phyloP scores from a whole-genome alignment of 2,329 filamentous ascomycete genomes.

The Fusarium caatingaense region DNA sequence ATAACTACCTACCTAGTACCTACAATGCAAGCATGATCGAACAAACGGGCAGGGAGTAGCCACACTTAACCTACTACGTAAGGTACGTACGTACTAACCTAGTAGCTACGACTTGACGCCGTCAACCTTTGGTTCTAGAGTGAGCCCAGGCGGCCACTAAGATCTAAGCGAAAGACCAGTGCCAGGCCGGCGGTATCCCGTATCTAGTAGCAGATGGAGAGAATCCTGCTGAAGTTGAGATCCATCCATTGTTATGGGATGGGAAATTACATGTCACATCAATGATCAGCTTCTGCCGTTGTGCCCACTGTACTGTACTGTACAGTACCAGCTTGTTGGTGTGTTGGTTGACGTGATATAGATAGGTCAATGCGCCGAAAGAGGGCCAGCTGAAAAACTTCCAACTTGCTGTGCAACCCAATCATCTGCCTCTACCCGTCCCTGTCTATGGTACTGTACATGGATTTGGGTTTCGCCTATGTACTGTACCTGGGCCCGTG shows the following conservation, averaged over 20 bases:
- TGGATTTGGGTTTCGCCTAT: background rate
- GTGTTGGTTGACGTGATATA: constrained; percentile 5
- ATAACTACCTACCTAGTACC: too few species aligned
- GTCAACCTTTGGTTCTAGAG: constrained; percentile 1
- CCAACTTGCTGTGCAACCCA: constrained; percentile 5
- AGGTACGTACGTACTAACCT: background rate
- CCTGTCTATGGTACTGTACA: background rate
- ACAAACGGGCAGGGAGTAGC: constrained; percentile 15
- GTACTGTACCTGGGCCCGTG: constrained; percentile 23
- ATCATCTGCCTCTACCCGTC: background rate
- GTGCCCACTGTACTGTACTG: background rate
- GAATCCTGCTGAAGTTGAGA: background rate
- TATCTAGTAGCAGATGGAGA: constrained; percentile 23
- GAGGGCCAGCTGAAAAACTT: constrained; percentile 14
- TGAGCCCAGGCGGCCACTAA: constrained; percentile 30
- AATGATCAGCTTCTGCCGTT: constrained; percentile 16
- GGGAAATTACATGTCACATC: constrained; percentile 2
- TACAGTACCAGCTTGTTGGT: constrained; percentile 4
- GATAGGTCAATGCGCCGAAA: constrained; percentile 5
- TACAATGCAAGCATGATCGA: constrained; percentile 7
- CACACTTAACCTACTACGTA: constrained; percentile 17
- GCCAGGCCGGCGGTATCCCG: constrained; percentile 9
- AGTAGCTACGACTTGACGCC: constrained; percentile 16
- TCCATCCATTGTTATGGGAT: background rate
- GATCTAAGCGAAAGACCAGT: constrained; percentile 37